Evolutionary conservation across 257 asterid species (phyloP).

Genomic region (Plantago elongata): DNA sequence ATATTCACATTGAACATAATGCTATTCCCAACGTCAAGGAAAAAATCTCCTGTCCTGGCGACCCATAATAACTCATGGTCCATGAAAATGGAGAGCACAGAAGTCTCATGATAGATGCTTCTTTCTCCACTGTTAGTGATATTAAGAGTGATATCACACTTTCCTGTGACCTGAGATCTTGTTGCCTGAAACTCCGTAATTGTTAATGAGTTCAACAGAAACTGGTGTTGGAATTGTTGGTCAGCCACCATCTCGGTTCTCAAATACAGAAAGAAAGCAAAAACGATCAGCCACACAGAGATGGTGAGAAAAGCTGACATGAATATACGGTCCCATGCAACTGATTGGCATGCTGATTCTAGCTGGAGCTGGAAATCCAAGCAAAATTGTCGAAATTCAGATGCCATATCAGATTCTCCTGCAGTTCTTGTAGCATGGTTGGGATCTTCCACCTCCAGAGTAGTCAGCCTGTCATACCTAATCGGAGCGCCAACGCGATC

Average conservation of each 20-base stretch:
- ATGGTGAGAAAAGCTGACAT: conserved; percentile 35
- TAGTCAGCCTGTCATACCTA: conserved; percentile 26
- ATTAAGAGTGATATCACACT: conserved; percentile 29
- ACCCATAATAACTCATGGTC: conserved; percentile 48
- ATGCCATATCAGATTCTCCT: conserved; percentile 13
- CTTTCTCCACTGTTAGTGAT: conserved; percentile 36
- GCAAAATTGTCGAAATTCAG: conserved; percentile 27
- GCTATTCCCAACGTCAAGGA: conserved; percentile 28
- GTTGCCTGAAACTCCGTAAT: conserved; percentile 32
- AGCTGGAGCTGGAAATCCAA: conserved; percentile 29
- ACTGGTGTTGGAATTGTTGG: conserved; percentile 27
- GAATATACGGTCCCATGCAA: conserved; percentile 45
- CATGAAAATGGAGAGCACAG: conserved; percentile 41
- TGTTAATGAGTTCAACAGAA: conserved; percentile 24
- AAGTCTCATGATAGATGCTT: conserved; percentile 39
- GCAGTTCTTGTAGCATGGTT: neutral
- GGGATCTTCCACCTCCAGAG: conserved; percentile 30
- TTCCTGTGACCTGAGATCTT: conserved; percentile 31
- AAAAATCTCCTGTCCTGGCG: conserved; percentile 31
- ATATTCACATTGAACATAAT: conserved; percentile 28
- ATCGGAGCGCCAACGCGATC: conserved; percentile 16
- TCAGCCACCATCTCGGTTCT: conserved; percentile 28
- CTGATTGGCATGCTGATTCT: conserved; percentile 22
- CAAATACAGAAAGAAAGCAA: conserved; percentile 34
- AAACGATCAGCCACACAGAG: conserved; percentile 27